Base-by-base conservation (phyloP, 129 eudicot species). In the Escallonia herrerae region DNA sequence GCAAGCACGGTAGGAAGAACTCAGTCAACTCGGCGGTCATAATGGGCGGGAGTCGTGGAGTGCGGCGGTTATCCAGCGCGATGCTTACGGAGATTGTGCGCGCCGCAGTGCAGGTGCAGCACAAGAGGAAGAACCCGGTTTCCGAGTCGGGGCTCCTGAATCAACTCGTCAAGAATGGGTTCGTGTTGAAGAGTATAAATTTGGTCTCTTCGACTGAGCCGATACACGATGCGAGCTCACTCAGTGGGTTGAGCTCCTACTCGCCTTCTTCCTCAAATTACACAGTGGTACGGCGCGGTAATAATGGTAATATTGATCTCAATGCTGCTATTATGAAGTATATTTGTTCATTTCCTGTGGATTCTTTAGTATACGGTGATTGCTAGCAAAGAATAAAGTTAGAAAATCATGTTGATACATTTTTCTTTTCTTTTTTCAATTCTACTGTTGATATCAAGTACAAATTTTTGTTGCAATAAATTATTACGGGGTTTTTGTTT, bases 21-120 rank as follows among this genome's bases (percentile, higher is more conserved):
- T 65, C 76, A 67, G 72, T 80, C 54, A 67, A 66, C 51, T 87
- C 95, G 44, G 81, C 81, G 0, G 41, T 86, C 8, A 54, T 93
- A 37, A 60, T 67, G 10, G 98, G 98, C 5, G 96, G 98, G 11
- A 80, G 73, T 4, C 84, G 95, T 5, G 96, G 96, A 7, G 80
- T 93, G 1, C 80, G 98, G 10, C 65, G 96, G 50, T 49, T 93
- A 59, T 73, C 95, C 4, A 80, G 75, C 63, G 84, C 91, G 9
- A 82, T 89, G 80, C 38, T 88, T 61, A 86, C 79, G 11, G 91
- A 88, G 65, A 93, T 88, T 4, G 96, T 82, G 4, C 70, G 95
- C 5, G 71, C 72, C 7, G 62, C 89, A 2, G 67, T 75, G 40
- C 91, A 83, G 40, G 67, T 75, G 40, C 91, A 83, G 40, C 89